A percentile compares a stretch with the other conserved stretches of the same genome.
Conservation (phyloP, 225 moss, liverwort and hornwort genomes). For the Thuidium tamariscinum region DNA sequence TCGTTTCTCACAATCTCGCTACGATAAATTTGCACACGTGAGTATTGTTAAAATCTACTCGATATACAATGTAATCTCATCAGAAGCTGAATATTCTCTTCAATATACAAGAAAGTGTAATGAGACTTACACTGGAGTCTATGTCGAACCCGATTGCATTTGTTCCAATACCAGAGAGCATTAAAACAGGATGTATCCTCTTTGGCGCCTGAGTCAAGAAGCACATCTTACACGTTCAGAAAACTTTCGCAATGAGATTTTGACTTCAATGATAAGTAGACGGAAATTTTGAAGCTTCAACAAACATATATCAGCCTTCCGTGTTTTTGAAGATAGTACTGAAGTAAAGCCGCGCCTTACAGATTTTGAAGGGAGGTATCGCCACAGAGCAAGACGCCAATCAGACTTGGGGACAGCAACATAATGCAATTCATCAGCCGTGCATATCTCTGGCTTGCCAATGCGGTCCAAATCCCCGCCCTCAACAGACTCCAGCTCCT, state of each 20-base stretch:
- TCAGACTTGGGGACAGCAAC: conserved; percentile 66
- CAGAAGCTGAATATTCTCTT: neutral
- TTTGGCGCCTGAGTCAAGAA: conserved; percentile 51
- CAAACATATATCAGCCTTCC: neutral
- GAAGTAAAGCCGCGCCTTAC: conserved; percentile 21
- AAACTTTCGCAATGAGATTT: neutral
- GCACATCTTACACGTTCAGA: neutral
- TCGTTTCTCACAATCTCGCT: neutral
- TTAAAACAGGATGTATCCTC: conserved; percentile 81
- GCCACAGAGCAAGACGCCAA: conserved; percentile 96
- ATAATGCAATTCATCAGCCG: conserved; percentile 94
- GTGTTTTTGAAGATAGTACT: neutral
- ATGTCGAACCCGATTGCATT: conserved; percentile 91
- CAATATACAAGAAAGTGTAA: neutral
- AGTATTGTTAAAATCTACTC: neutral
- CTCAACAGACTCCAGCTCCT: conserved; percentile 1
- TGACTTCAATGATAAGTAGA: neutral
- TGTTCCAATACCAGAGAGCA: conserved; percentile 96
- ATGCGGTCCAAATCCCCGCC: conserved; percentile 14
- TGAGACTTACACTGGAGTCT: conserved; percentile 56
- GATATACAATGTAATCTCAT: neutral
- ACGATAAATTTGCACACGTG: neutral
- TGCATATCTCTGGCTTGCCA: conserved; percentile 71
- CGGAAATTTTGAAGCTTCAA: neutral
- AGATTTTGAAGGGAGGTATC: conserved; percentile 50